Evolutionary conservation across 2,329 filamentous ascomycete species (phyloP).

Genomic region (Claviceps sp.): DNA sequence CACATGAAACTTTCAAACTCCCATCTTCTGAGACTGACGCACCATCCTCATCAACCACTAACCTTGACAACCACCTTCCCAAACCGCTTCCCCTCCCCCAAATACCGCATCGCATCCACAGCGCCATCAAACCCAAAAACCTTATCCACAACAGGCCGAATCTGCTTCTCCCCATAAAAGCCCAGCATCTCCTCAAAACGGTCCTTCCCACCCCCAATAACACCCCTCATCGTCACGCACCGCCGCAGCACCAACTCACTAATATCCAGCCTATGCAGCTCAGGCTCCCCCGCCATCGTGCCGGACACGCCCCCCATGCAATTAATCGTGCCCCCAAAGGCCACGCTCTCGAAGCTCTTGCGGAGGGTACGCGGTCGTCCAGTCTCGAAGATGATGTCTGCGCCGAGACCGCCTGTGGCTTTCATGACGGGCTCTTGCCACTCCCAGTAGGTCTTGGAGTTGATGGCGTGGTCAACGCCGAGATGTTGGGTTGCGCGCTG

Average conservation of each 20-base stretch:
- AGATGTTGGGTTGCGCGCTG: conserved; percentile 28
- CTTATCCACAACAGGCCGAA: conserved; percentile 34
- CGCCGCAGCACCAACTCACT: conserved; percentile 39
- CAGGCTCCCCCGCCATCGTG: conserved; percentile 40
- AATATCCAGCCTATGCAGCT: conserved; percentile 38
- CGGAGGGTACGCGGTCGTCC: conserved; percentile 38
- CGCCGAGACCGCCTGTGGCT: conserved; percentile 31
- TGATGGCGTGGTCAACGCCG: conserved; percentile 38
- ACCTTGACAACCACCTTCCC: conserved; percentile 42
- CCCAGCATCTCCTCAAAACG: conserved; percentile 39
- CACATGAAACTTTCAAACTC: not conserved
- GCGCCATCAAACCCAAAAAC: conserved; percentile 33
- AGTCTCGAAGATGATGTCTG: conserved; percentile 41
- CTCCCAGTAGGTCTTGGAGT: conserved; percentile 37
- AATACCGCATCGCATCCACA: conserved; percentile 36
- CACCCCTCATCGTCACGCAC: conserved; percentile 36
- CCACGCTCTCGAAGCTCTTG: conserved; percentile 38
- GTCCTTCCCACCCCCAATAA: conserved; percentile 46
- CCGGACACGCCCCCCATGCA: conserved; percentile 37
- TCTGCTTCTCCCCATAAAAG: conserved; percentile 30
- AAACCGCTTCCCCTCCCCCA: conserved; percentile 40
- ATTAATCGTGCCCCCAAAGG: conserved; percentile 41
- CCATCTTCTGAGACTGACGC: not conserved
- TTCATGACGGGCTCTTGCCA: conserved; percentile 37
- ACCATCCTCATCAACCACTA: not conserved